Evolutionary conservation across 2,329 filamentous ascomycete species (phyloP), one percentile per base, ranked within the genome.

Genomic region (Talaromyces amestolkiae): DNA sequence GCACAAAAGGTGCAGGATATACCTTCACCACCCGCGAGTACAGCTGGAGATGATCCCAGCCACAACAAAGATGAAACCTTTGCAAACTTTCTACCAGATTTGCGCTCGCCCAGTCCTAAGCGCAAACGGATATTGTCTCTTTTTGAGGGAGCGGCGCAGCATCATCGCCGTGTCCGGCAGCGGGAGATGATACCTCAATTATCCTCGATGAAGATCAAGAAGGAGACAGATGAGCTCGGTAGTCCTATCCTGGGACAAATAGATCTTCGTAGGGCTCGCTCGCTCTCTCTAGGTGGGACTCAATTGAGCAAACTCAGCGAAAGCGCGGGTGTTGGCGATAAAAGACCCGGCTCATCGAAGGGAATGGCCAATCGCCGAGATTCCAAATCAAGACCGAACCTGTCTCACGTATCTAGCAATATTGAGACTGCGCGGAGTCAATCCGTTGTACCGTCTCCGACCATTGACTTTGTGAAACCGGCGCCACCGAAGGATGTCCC

Each of bases 81-180:
- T 67, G 75, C 74, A 17, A 73, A 79, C 47, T 80, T 80, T 53
- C 71, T 80, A 15, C 76, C 74, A 2, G 76, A 78, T 64, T 68
- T 75, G 15, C 72, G 72, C 61, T 78, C 77, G 1, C 77, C 77
- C 4, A 80, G 77, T 53, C 78, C 78, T 3, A 80, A 80, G 67
- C 73, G 78, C 51, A 80, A 79, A 69, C 74, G 78, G 41, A 76
- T 80, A n/a, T 75, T 76, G 45, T 79, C 74, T 1, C 71, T 80
- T 2, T 80, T 80, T 53, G 78, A 80, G 65, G 73, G 74, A 3
- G 78, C 76, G 10, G 73, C 77, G 3, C 76, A 79, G 58, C 77
- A 79, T 70, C 78, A 80, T 65, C 76, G 73, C 37, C 71, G 73
- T 58, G 77, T 80, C 24, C 75, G 77, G 41, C 76, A 78, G 68